Percentiles rank a stretch among this genome's conserved stretches.
phyloP scores from a whole-genome alignment of 331 rosid genomes.

The Acacia concinna region DNA sequence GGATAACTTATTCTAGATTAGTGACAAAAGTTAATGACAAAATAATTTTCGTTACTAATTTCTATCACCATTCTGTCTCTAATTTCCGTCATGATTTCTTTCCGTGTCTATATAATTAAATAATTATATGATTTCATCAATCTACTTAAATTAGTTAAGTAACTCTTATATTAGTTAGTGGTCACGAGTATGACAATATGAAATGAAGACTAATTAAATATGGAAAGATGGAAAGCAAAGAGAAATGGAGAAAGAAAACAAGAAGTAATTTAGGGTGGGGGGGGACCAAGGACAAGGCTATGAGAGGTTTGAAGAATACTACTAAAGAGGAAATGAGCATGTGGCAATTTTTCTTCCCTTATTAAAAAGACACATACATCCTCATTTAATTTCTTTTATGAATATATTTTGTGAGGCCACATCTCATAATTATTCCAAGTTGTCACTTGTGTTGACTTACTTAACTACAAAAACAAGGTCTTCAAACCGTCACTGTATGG shows the following conservation, averaged over 20 bases:
- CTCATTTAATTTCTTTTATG: background rate
- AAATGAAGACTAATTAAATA: background rate
- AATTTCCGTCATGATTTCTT: too few species aligned
- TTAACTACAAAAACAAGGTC: background rate
- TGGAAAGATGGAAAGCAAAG: background rate
- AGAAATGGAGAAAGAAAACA: background rate
- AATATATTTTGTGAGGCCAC: background rate
- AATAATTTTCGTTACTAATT: too few species aligned
- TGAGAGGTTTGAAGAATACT: constrained; percentile 10
- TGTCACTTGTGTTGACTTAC: constrained; percentile 40
- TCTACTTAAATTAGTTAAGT: too few species aligned
- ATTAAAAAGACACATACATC: constrained; percentile 1
- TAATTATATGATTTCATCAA: too few species aligned
- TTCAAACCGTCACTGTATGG: background rate
- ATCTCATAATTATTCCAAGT: constrained; percentile 32
- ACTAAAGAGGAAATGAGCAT: constrained; percentile 12
- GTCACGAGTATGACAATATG: background rate
- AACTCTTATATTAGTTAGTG: background rate
- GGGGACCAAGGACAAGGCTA: constrained; percentile 30
- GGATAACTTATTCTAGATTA: too few species aligned
- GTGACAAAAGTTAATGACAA: too few species aligned
- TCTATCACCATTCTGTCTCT: too few species aligned
- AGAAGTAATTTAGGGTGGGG: background rate
- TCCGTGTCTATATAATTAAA: too few species aligned
- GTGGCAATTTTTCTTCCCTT: constrained; percentile 13